Base-by-base conservation (phyloP, 139 green algal genomes). In the Mesotaenium endlicherianum region DNA sequence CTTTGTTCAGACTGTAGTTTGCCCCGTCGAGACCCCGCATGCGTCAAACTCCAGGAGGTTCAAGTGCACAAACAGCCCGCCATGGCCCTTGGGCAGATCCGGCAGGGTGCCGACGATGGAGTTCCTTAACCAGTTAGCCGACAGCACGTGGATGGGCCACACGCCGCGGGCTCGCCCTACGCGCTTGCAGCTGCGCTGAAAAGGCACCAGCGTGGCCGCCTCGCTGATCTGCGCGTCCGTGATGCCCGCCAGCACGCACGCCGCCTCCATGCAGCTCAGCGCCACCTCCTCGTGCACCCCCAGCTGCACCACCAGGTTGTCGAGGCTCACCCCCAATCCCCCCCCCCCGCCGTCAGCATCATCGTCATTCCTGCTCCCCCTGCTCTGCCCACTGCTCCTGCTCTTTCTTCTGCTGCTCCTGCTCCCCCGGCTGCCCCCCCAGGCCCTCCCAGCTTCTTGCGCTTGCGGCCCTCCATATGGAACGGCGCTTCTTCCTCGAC, bases 1-100 rank as follows among this genome's bases (percentile, higher is more conserved):
- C n/a, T n/a, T n/a, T n/a, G n/a, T n/a, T n/a, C n/a, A n/a, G n/a
- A n/a, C n/a, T n/a, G n/a, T n/a, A n/a, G n/a, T n/a, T n/a, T n/a
- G 4, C 41, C 70, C 70, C 34, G 34, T 78, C 3, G 70, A 34
- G 41, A 60, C 44, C 4, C 70, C 70, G 20, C 6, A 38, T n/a
- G 20, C 26, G 31, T 78, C 70, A 31, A 78, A 78, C 34, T 45
- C 70, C 44, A 78, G 70, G 31, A 47, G 26, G 47, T 78, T 78
- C 4, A 31, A 78, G 47, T 78, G 70, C 20, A 78, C 26, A 4
- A 60, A 31, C 4, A 78, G 31, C 34, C 5, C 14, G 34, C 36
- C 70, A 60, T 45, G 34, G 34, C 70, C 70, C 4, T n/a, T 50
- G 5, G 41, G n/a, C 4, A 50, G 4, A 16, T n/a, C 31, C 30